Evolutionary conservation across 352 stramenopile genomes (phyloP).

Genomic region (Phytophthora tentaculata): DNA sequence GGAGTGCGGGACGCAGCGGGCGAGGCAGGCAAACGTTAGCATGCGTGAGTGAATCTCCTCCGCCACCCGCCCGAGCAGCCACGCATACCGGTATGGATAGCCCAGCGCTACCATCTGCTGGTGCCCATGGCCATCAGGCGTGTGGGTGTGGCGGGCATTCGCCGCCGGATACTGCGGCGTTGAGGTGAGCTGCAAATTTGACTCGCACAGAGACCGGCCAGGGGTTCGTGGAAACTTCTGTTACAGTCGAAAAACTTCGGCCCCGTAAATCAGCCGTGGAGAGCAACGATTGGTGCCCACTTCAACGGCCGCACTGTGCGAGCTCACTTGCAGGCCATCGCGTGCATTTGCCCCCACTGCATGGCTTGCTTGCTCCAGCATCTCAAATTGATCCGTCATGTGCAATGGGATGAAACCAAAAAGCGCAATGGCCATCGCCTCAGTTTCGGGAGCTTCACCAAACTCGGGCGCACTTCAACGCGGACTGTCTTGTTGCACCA

Average conservation of each 20-base stretch:
- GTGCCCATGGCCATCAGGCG: constrained; percentile 14
- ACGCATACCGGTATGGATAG: too few species aligned
- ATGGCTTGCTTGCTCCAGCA: neutral
- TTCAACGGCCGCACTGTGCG: constrained; percentile 17
- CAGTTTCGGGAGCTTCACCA: neutral
- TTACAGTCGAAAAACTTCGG: constrained; percentile 10
- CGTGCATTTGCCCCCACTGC: neutral
- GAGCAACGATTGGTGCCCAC: constrained; percentile 8
- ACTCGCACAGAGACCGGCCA: constrained; percentile 18
- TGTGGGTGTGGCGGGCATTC: constrained; percentile 31
- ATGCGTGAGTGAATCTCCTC: constrained; percentile 13
- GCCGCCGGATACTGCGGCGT: constrained; percentile 29
- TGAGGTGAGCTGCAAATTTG: constrained; percentile 41
- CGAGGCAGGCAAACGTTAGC: constrained; percentile 13
- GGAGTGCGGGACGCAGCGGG: neutral
- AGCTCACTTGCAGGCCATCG: neutral
- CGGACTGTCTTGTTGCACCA: constrained; percentile 24
- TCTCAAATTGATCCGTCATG: neutral
- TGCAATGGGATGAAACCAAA: neutral
- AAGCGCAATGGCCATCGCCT: neutral
- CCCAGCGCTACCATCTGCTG: constrained; percentile 19
- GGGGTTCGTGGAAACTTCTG: constrained; percentile 50
- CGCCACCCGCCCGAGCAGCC: constrained; percentile 4
- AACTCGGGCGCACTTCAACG: constrained; percentile 12
- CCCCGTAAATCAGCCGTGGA: constrained; percentile 31